phyloP scores from a whole-genome alignment of 352 stramenopile genomes.

The Thraustochytrium sp. region DNA sequence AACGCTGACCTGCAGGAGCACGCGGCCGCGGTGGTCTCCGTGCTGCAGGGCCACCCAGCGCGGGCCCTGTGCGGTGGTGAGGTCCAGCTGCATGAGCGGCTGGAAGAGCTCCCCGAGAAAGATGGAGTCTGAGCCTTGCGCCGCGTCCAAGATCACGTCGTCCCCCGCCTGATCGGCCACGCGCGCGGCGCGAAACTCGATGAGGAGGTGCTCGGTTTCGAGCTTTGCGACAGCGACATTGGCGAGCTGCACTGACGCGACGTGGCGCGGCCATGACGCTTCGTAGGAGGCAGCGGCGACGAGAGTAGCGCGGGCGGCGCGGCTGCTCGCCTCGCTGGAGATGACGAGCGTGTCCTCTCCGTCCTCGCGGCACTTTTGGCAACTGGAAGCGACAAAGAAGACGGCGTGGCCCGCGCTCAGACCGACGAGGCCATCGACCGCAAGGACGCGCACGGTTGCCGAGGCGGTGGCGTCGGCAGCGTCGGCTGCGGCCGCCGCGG shows the following conservation, averaged over 20 bases:
- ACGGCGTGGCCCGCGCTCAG: neutral
- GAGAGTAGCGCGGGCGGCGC: too few species aligned
- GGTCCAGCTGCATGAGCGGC: neutral
- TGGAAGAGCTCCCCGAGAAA: constrained; percentile 25
- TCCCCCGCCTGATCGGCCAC: too few species aligned
- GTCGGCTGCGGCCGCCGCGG: neutral
- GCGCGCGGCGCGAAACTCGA: neutral
- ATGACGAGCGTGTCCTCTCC: constrained; percentile 2
- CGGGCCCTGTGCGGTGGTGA: neutral
- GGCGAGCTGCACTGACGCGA: too few species aligned
- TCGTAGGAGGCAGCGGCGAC: too few species aligned
- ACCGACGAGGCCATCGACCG: neutral
- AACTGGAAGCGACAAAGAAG: constrained; percentile 5
- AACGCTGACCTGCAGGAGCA: neutral
- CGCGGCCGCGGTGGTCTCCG: neutral
- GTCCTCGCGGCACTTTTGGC: constrained; percentile 15
- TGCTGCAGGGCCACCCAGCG: neutral
- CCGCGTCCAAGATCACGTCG: too few species aligned
- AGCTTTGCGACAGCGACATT: neutral
- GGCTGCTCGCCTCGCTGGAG: neutral
- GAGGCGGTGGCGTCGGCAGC: neutral
- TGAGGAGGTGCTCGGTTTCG: neutral
- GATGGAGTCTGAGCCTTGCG: neutral
- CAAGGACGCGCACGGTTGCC: neutral
- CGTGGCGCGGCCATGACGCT: too few species aligned